Evolutionary conservation across 768 basidiomycete species (phyloP).

Genomic region (Tephrocybe sp.): DNA sequence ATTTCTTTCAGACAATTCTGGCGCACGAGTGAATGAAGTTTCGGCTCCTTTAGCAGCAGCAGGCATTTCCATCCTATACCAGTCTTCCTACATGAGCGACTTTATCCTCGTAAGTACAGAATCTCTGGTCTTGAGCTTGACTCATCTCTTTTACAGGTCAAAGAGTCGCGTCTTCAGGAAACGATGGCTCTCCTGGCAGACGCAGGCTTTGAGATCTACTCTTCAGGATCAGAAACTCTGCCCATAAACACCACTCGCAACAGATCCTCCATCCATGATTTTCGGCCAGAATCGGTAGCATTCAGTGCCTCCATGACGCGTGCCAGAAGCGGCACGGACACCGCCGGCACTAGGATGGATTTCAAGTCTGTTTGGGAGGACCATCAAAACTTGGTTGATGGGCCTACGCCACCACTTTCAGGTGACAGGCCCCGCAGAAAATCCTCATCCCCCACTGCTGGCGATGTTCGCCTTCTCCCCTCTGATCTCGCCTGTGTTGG

Average conservation of each 20-base stretch:
- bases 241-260: conserved; percentile 19
- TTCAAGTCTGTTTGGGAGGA: conserved; percentile 11
- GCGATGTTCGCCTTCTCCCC: conserved; percentile 62
- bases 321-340: conserved; percentile 36
- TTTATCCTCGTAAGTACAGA: conserved; percentile 76
- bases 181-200: conserved; percentile 59
- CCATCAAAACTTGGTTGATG: conserved; percentile 2
- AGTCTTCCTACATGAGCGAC: conserved; percentile 81
- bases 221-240: conserved; percentile 40
- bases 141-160: conserved; percentile 47
- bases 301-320: conserved; percentile 37
- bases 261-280: conserved; percentile 16
- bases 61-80: conserved; percentile 80
- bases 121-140: background rate
- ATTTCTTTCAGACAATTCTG: conserved; percentile 53
- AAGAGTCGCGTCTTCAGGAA: conserved; percentile 61
- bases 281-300: conserved; percentile 22
- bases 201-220: conserved; percentile 68
- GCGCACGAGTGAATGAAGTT: conserved; percentile 72
- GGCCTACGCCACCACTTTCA: conserved; percentile 3
- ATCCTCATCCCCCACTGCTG: conserved; percentile 54
- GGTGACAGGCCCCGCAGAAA: conserved; percentile 25
- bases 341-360: conserved; percentile 19
- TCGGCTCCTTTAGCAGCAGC: conserved; percentile 75
- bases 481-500: conserved; percentile 79